These are phyloP conservation scores for Nepenthes alata DNA, from an alignment of 179 eudicot species.

Conservation along the genomic window DNA sequence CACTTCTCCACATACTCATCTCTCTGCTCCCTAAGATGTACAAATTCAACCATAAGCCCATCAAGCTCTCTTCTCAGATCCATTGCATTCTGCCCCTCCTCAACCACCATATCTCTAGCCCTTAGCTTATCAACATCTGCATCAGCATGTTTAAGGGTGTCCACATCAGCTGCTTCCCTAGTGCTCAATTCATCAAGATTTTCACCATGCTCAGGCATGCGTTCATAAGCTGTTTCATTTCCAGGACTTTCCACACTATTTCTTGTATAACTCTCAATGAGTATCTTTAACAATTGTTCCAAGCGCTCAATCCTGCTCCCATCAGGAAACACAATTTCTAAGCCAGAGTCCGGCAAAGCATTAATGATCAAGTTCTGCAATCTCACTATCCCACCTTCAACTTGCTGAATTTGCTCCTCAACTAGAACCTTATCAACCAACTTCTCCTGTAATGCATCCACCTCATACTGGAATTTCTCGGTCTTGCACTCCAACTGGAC, in stretches of 20 bases:
- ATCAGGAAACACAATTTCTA: slow-evolving; percentile 30
- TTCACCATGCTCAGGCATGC: slow-evolving; percentile 9
- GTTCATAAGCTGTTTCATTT: slow-evolving; percentile 7
- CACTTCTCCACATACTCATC: slow-evolving; percentile 33
- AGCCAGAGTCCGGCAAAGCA: slow-evolving; percentile 34
- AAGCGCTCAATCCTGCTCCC: slow-evolving; percentile 28
- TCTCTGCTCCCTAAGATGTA: slow-evolving; percentile 46
- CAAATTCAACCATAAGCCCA: slow-evolving; percentile 38
- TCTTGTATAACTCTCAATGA: slow-evolving; percentile 27
- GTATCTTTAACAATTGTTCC: slow-evolving; percentile 45
- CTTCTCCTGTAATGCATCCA: slow-evolving; percentile 31
- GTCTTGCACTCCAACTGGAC: slow-evolving; percentile 27
- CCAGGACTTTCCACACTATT: slow-evolving; percentile 15
- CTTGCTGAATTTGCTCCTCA: slow-evolving; percentile 33
- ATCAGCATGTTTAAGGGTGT: slow-evolving; percentile 14
- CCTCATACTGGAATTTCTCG: slow-evolving; percentile 38
- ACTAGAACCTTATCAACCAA: slow-evolving; percentile 27
- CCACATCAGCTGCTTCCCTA: slow-evolving; percentile 19
- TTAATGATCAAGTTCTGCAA: slow-evolving; percentile 41
- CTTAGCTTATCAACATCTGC: slow-evolving; percentile 20
- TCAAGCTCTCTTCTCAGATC: slow-evolving; percentile 45
- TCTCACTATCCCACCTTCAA: slow-evolving; percentile 49
- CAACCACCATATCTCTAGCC: slow-evolving; percentile 17
- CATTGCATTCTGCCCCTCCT: slow-evolving; percentile 19
- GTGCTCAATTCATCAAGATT: slow-evolving; percentile 7